A percentile compares a stretch with the other conserved stretches of the same genome.
Conservation (phyloP, 2,329 filamentous ascomycete species). For the Fusarium anthophilum region DNA sequence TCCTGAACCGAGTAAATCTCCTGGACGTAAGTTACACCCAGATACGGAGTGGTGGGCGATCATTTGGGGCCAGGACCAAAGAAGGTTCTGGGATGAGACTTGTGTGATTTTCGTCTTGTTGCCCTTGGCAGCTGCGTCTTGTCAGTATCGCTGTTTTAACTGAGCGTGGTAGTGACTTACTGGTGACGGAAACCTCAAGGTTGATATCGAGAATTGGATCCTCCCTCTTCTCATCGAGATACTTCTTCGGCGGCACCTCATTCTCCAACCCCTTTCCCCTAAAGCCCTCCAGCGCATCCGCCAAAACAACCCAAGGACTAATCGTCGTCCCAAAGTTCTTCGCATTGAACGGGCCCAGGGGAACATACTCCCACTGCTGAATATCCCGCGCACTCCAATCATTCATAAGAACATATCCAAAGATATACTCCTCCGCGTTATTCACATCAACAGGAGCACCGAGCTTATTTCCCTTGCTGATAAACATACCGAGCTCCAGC, state of each 20-base stretch:
- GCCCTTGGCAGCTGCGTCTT: constrained; percentile 42
- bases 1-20: constrained; percentile 80
- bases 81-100: constrained; percentile 56
- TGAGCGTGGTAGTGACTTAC: constrained; percentile 38
- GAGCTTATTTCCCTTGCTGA: constrained; percentile 72
- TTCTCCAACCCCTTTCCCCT: constrained; percentile 42
- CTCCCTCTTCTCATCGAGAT: constrained; percentile 64
- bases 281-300: constrained; percentile 61
- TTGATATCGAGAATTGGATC: constrained; percentile 50
- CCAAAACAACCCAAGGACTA: constrained; percentile 69
- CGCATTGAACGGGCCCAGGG: constrained; percentile 69
- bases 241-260: constrained; percentile 47
- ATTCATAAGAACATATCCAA: constrained; percentile 73
- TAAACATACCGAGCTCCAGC: constrained; percentile 79
- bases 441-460: constrained; percentile 71
- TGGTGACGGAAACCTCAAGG: constrained; percentile 50
- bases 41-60: constrained; percentile 81
- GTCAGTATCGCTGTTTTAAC: rapidly evolving
- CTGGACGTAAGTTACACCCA: constrained; percentile 77
- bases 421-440: constrained; percentile 74
- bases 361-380: constrained; percentile 68
- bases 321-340: constrained; percentile 70
- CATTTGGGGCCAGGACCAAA: constrained; percentile 88
- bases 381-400: constrained; percentile 73
- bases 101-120: constrained; percentile 41